Evolutionary conservation across 2,329 filamentous ascomycete species (phyloP).

Genomic region (Achaetomium macrosporum): DNA sequence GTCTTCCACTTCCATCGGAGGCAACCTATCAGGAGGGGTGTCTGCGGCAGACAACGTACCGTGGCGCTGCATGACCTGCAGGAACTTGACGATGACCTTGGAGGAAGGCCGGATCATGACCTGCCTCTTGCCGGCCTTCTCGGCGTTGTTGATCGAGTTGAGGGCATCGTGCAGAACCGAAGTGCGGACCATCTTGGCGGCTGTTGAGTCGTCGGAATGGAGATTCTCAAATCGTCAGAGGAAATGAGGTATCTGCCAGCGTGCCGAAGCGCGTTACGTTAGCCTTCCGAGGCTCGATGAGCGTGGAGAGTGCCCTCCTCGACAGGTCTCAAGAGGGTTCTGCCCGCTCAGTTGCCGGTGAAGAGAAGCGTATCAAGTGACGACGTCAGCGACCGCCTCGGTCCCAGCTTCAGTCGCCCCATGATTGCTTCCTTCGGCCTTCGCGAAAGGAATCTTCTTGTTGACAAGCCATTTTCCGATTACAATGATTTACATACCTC

Average conservation of each 20-base stretch:
- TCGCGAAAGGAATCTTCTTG: conserved; percentile 30
- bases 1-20: conserved; percentile 12
- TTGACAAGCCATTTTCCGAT: conserved; percentile 27
- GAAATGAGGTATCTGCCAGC: conserved; percentile 58
- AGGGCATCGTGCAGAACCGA: conserved; percentile 99
- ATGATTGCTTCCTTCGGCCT: conserved; percentile 60
- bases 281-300: conserved; percentile 56
- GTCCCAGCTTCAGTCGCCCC: conserved; percentile 24
- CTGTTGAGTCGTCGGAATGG: conserved; percentile 37
- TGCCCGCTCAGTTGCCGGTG: conserved; percentile 60
- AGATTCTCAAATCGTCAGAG: conserved; percentile 75
- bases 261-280: conserved; percentile 47
- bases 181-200: conserved; percentile 96
- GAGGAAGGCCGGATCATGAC: conserved; percentile 96
- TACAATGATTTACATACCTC: conserved; percentile 28
- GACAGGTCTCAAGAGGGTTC: conserved; percentile 54
- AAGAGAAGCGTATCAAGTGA: conserved; percentile 56
- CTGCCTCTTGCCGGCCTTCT: conserved; percentile 99
- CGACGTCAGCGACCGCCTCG: neutral
- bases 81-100: conserved; percentile 99
- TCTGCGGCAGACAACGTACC: conserved; percentile 61
- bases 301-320: conserved; percentile 65
- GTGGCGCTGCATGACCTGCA: conserved; percentile 98
- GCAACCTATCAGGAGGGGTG: neutral
- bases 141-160: conserved; percentile 99